These are phyloP conservation scores for Botrytis aclada DNA, from an alignment of 2,329 filamentous ascomycete species.

Conservation along the genomic window DNA sequence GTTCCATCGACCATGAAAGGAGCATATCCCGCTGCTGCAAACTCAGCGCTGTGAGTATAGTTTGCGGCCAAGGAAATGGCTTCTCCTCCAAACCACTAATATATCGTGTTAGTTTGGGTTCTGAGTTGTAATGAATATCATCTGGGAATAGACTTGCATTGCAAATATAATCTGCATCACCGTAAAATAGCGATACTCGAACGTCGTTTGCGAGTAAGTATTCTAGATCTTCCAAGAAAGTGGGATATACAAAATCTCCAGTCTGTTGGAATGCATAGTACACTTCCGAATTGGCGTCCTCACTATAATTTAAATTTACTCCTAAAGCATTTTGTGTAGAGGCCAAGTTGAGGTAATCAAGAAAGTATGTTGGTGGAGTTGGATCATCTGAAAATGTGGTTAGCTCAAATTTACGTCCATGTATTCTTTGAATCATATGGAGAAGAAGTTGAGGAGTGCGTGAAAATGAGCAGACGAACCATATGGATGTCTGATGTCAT, in stretches of 20 bases:
- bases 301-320: conserved; percentile 19
- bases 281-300: conserved; percentile 40
- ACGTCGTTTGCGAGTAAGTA: conserved; percentile 47
- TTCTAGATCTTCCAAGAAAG: conserved; percentile 49
- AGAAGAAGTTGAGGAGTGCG: background rate
- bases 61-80: conserved; percentile 53
- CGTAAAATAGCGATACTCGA: conserved; percentile 53
- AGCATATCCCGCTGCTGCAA: conserved; percentile 54
- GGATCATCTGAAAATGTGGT: conserved; percentile 42
- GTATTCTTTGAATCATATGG: background rate
- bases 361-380: conserved; percentile 48
- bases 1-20: conserved; percentile 53
- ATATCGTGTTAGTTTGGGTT: conserved; percentile 29
- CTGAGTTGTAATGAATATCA: background rate
- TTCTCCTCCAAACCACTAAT: conserved; percentile 51
- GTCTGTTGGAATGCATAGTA: conserved; percentile 45
- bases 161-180: conserved; percentile 45
- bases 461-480: background rate
- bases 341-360: conserved; percentile 38
- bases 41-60: conserved; percentile 45
- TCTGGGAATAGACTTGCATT: conserved; percentile 20
- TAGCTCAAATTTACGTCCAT: background rate
- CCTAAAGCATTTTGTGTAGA: conserved; percentile 19
- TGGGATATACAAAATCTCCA: conserved; percentile 60
- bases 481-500: conserved; percentile 52